Conservation (phyloP, 2,329 filamentous ascomycete genomes). For the Xylariaceae sp. region DNA sequence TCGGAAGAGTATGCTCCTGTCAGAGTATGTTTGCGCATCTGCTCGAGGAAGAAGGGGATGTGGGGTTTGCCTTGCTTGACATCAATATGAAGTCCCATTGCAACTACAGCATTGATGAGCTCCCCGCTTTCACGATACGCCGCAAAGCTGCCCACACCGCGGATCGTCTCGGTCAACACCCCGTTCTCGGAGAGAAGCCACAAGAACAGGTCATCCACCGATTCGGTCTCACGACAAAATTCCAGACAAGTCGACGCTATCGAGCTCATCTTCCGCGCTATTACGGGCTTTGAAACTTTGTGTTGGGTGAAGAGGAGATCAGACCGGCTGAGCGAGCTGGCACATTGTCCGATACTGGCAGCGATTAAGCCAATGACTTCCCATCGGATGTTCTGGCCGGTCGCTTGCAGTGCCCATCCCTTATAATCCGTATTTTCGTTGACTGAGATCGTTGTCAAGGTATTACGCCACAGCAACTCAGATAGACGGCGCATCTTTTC, state of each 20-base stretch:
- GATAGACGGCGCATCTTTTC: slow-evolving; percentile 33
- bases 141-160: slow-evolving; percentile 30
- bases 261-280: slow-evolving; percentile 30
- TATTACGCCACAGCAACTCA: slow-evolving; percentile 35
- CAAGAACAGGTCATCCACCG: slow-evolving; percentile 32
- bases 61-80: slow-evolving; percentile 25
- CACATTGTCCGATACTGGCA: slow-evolving; percentile 27
- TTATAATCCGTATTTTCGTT: slow-evolving; percentile 28
- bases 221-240: slow-evolving; percentile 34
- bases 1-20: slow-evolving; percentile 29
- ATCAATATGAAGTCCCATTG: slow-evolving; percentile 34
- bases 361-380: slow-evolving; percentile 36
- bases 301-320: slow-evolving; percentile 28
- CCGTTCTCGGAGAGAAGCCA: slow-evolving; percentile 32
- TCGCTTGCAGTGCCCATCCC: slow-evolving; percentile 29
- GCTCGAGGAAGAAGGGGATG: slow-evolving; percentile 33
- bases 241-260: slow-evolving; percentile 29
- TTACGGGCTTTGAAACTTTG: slow-evolving; percentile 24
- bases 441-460: slow-evolving; percentile 28
- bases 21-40: slow-evolving; percentile 29
- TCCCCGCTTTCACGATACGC: slow-evolving; percentile 33
- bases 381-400: slow-evolving; percentile 34
- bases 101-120: slow-evolving; percentile 27
- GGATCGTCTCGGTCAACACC: slow-evolving; percentile 21
- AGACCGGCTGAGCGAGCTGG: slow-evolving; percentile 25